Conservation (phyloP, 2,329 filamentous ascomycete species). For the Penicillium griseofulvum region DNA sequence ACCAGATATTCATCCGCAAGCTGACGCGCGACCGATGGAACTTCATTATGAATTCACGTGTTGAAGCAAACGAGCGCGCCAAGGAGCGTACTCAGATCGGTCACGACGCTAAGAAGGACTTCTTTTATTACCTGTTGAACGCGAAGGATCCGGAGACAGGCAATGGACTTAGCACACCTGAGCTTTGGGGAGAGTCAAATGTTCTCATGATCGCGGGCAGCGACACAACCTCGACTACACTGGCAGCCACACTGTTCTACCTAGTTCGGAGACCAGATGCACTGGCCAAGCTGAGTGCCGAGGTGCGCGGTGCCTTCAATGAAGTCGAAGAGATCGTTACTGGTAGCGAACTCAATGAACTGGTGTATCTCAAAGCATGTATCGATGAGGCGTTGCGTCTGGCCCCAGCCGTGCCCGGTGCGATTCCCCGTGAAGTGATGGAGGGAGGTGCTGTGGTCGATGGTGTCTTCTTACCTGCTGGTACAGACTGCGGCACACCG, state of each 20-base stretch:
- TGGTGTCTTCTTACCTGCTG: slow-evolving; percentile 44
- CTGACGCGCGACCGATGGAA: slow-evolving; percentile 65
- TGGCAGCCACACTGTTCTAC: slow-evolving; percentile 44
- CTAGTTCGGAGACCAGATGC: slow-evolving; percentile 35
- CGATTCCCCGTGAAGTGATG: slow-evolving; percentile 40
- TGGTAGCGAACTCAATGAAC: slow-evolving; percentile 34
- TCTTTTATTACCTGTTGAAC: slow-evolving; percentile 72
- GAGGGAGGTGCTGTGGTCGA: slow-evolving; percentile 38
- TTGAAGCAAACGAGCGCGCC: slow-evolving; percentile 65
- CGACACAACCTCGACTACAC: slow-evolving; percentile 68
- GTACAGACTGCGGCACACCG: slow-evolving; percentile 62
- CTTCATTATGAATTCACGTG: slow-evolving; percentile 70
- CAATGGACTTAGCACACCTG: slow-evolving; percentile 61
- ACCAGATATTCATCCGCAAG: slow-evolving; percentile 65
- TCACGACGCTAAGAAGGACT: slow-evolving; percentile 67
- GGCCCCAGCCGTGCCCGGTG: slow-evolving; percentile 39
- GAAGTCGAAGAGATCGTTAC: slow-evolving; percentile 40
- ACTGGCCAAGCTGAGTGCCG: slow-evolving; percentile 33
- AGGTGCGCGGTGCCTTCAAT: slow-evolving; percentile 37
- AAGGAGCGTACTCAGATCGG: slow-evolving; percentile 56
- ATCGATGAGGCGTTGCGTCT: slow-evolving; percentile 45
- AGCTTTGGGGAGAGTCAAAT: slow-evolving; percentile 70
- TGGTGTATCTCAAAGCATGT: slow-evolving; percentile 42
- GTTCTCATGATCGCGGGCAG: slow-evolving; percentile 70
- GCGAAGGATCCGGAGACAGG: slow-evolving; percentile 70